A percentile compares a stretch with the other conserved stretches of the same genome.
phyloP scores from a whole-genome alignment of 108 stramenopile genomes.

The Discostella pseudostelligera region DNA sequence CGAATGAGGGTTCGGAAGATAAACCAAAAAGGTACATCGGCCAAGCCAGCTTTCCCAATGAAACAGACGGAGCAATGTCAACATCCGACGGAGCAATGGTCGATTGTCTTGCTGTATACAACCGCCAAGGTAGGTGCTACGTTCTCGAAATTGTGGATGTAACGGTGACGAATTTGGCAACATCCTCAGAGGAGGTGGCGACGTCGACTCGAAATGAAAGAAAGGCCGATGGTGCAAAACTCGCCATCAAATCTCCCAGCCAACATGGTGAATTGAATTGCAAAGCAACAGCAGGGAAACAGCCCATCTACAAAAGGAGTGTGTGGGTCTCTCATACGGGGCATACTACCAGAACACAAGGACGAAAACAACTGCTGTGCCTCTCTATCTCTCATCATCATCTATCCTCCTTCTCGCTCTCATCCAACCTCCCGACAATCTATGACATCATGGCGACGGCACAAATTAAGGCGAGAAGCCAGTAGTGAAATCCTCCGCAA shows the following conservation, averaged over 20 bases:
- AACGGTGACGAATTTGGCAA: neutral
- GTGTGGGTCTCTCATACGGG: slow-evolving; percentile 11
- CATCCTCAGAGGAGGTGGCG: neutral
- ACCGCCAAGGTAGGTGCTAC: slow-evolving; percentile 16
- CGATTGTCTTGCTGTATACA: slow-evolving; percentile 41
- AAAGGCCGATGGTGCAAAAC: neutral
- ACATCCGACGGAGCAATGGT: slow-evolving; percentile 16
- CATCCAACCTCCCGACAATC: too few species aligned
- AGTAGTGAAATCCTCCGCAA: slow-evolving; percentile 96
- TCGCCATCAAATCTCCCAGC: neutral
- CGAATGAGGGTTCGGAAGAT: too few species aligned
- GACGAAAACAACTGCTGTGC: slow-evolving; percentile 1
- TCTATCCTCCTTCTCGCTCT: neutral
- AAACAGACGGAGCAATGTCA: neutral
- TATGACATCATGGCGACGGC: too few species aligned
- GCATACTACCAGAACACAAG: slow-evolving; percentile 20
- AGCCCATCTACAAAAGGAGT: neutral
- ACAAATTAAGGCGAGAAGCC: slow-evolving; percentile 85
- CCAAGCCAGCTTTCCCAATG: neutral
- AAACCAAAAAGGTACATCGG: neutral
- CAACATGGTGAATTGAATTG: neutral
- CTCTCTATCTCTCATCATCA: too few species aligned
- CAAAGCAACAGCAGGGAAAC: neutral
- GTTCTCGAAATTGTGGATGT: slow-evolving; percentile 36
- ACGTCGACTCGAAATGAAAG: neutral